Base-by-base conservation (phyloP, 441 rosid species). In the Rhodomyrtus psidioides region DNA sequence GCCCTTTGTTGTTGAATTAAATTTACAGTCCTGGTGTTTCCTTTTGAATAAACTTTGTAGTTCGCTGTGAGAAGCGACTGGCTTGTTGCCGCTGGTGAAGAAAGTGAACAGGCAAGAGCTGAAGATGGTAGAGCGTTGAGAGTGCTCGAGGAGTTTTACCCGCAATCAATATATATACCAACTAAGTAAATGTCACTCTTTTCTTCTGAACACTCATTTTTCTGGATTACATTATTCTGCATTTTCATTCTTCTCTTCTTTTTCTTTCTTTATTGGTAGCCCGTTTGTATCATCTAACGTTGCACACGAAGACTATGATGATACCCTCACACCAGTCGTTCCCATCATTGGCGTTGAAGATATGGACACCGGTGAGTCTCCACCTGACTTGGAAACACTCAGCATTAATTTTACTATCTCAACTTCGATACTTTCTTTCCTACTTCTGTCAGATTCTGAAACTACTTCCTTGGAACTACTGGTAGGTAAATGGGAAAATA, bases 111-210 rank as follows among this genome's bases (percentile, higher is more conserved):
- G 81, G 89, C 87, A 44, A 86, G 75, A 82, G 85, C 85, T 83
- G 93, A 96, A 88, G 88, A 88, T 65, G 91, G 87, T 57, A 91
- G 99, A 55, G 94, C 89, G 87, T 60, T 91, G 59, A 92, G 91
- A 84, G 92, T 89, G 84, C 89, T 93, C 49, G 95, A 94, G 93
- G 94, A 94, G 30, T 86, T 94, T 83, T 96, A 94, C 85, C 98
- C 97, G 27, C 92, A 90, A 51, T 83, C 88, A 83, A 92, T 93
- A 44, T 89, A 90, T 19, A 92, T 94, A 83, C 97, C 97, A 83
- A 84, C 93, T 60, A 87, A 85, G 94, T 93, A 89, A 46, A 26
- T 23, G 28, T 81, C 34, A 27, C 42, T 83, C 55, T 70, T 57
- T 51, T 28, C 51, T 57, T 81, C 24, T 27, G 39, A 83, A 39